These are phyloP conservation scores for Hanseniaspora sp. DNA, from an alignment of 1,139 yeast species.

Conservation along the genomic window DNA sequence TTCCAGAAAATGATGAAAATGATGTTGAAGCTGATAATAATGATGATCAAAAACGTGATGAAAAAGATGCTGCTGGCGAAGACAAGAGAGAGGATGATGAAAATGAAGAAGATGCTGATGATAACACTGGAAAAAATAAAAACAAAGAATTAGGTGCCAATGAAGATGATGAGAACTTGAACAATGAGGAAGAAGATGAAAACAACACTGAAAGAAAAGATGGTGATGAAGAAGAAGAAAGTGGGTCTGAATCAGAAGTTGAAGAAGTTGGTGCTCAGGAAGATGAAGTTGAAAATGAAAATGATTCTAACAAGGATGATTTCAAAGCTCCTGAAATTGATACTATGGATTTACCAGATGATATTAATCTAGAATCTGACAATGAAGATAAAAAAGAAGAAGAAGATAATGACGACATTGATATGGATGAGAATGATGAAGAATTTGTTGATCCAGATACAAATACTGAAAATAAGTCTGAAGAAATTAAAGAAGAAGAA, in stretches of 20 bases:
- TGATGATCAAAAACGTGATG: conserved; percentile 98
- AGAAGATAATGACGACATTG: conserved; percentile 31
- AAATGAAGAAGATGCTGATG: conserved; percentile 40
- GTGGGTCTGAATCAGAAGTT: conserved; percentile 37
- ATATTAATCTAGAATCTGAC: conserved; percentile 64
- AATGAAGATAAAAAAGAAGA: conserved; percentile 46
- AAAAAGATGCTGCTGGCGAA: conserved; percentile 53
- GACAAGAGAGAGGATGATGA: conserved; percentile 63
- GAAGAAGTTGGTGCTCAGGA: conserved; percentile 68
- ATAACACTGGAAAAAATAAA: conserved; percentile 33
- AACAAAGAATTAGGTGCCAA: conserved; percentile 35
- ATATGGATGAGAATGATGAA: conserved; percentile 26
- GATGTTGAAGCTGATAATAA: conserved; percentile 39
- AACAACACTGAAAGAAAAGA: conserved; percentile 53
- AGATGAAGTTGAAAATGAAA: conserved; percentile 57
- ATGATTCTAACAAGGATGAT: conserved; percentile 37
- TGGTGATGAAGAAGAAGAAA: conserved; percentile 43
- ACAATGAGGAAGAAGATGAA: conserved; percentile 49
- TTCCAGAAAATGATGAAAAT: conserved; percentile 85
- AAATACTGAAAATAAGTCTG: conserved; percentile 25
- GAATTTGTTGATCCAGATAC: conserved; percentile 17
- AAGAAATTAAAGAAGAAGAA: conserved; percentile 25
- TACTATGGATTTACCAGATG: conserved; percentile 74
- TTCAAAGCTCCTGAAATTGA: conserved; percentile 70
- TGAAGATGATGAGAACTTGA: conserved; percentile 33